These are phyloP conservation scores for Agaricus sinodeliciosus DNA, from an alignment of 768 basidiomycete genomes.

Conservation along the genomic window DNA sequence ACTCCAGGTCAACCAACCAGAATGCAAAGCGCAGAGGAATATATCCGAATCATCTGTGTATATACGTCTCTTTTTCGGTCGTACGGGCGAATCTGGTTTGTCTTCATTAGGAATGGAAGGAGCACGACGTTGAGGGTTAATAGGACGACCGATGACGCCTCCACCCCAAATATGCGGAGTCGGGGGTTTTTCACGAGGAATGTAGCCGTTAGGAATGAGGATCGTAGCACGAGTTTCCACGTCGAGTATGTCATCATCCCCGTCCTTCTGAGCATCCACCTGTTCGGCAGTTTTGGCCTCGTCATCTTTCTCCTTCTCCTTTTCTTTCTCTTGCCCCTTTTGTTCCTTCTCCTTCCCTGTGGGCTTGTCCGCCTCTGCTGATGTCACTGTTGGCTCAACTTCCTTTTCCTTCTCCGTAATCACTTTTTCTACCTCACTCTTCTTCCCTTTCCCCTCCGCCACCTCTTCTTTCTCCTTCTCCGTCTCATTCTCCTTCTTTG, in stretches of 20 bases:
- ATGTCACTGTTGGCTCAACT: background rate
- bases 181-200: slow-evolving; percentile 48
- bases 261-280: slow-evolving; percentile 9
- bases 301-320: slow-evolving; percentile 12
- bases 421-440: background rate
- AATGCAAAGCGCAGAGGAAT: slow-evolving; percentile 62
- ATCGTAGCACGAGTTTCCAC: slow-evolving; percentile 44
- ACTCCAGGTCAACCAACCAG: slow-evolving; percentile 49
- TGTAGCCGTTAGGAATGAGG: slow-evolving; percentile 50
- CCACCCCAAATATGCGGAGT: slow-evolving; percentile 68
- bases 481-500: background rate
- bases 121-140: slow-evolving; percentile 5
- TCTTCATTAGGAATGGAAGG: slow-evolving; percentile 1
- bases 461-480: slow-evolving; percentile 5
- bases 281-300: slow-evolving; percentile 6
- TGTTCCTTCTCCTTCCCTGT: slow-evolving; percentile 11
- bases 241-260: slow-evolving; percentile 25
- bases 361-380: too few species aligned
- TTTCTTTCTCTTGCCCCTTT: slow-evolving; percentile 11
- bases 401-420: slow-evolving; percentile 10
- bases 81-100: slow-evolving; percentile 1
- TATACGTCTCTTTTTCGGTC: slow-evolving; percentile 35
- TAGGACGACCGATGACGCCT: slow-evolving; percentile 35
- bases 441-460: slow-evolving; percentile 3
- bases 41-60: slow-evolving; percentile 79